phyloP scores from a whole-genome alignment of 176 grass and related monocot genomes.

The Rhynchospora pubera region DNA sequence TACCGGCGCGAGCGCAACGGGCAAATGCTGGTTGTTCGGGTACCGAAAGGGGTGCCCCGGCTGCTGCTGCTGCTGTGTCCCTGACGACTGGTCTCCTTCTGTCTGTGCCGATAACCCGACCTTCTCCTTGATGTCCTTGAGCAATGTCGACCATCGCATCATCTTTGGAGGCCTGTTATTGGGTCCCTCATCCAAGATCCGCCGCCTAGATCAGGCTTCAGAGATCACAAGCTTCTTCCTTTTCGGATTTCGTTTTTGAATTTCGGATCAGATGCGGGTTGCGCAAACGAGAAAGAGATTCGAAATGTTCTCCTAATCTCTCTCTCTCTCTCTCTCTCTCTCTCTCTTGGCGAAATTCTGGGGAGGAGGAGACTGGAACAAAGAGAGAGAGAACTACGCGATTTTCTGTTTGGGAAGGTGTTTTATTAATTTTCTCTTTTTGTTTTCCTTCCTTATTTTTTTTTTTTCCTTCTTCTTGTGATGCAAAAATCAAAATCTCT shows the following conservation, averaged over 20 bases:
- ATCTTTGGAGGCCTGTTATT: conserved; percentile 40
- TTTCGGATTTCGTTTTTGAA: neutral
- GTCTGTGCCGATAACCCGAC: conserved; percentile 69
- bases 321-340: neutral
- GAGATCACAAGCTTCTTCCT: conserved; percentile 43
- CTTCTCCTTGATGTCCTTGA: conserved; percentile 69
- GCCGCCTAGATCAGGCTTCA: conserved; percentile 67
- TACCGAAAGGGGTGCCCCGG: conserved; percentile 7
- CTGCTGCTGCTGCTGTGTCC: conserved; percentile 14
- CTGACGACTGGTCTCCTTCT: conserved; percentile 21
- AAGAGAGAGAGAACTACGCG: conserved; percentile 10
- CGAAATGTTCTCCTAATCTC: neutral
- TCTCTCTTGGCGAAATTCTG: neutral
- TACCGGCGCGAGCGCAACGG: conserved; percentile 43
- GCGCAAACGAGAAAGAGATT: neutral
- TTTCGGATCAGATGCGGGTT: neutral
- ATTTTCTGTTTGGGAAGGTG: conserved; percentile 29
- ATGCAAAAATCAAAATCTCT: too few species aligned
- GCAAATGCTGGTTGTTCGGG: conserved; percentile 29
- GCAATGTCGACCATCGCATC: conserved; percentile 99
- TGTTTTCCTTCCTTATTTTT: conserved; percentile 4
- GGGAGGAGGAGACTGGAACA: neutral
- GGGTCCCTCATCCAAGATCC: conserved; percentile 75
- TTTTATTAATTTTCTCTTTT: conserved; percentile 21
- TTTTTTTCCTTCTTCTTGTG: neutral